Percentiles rank a stretch among this genome's conserved stretches.
Conservation (phyloP, 768 basidiomycete genomes). For the Podaxis pistillaris region DNA sequence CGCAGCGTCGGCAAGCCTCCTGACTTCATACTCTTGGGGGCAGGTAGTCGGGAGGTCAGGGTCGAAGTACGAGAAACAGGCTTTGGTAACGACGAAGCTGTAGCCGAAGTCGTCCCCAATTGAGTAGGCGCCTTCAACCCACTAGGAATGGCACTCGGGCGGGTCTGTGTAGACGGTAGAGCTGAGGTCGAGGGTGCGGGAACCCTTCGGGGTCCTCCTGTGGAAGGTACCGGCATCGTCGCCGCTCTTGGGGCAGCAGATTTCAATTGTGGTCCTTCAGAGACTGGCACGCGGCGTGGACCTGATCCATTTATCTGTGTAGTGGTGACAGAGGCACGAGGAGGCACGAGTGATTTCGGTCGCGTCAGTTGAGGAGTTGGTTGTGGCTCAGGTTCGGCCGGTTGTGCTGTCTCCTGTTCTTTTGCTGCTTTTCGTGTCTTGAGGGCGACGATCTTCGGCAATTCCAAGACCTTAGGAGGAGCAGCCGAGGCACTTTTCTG, state of each 20-base stretch:
- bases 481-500: neutral
- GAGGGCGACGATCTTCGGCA: neutral
- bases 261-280: slow-evolving; percentile 25
- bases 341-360: slow-evolving; percentile 1
- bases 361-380: neutral
- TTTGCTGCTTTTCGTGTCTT: neutral
- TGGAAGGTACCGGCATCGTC: slow-evolving; percentile 14
- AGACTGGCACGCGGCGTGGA: slow-evolving; percentile 29
- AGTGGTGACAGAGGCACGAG: neutral
- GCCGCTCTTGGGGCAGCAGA: slow-evolving; percentile 14
- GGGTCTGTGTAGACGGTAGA: neutral
- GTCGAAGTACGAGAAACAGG: slow-evolving; percentile 18
- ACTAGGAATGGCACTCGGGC: slow-evolving; percentile 10
- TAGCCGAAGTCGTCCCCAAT: slow-evolving; percentile 18
- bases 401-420: neutral
- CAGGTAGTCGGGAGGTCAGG: slow-evolving; percentile 10
- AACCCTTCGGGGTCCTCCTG: slow-evolving; percentile 5
- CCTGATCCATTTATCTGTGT: slow-evolving; percentile 16
- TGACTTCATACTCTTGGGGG: slow-evolving; percentile 8
- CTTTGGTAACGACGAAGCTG: slow-evolving; percentile 28
- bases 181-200: neutral
- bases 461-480: neutral
- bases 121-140: slow-evolving; percentile 26
- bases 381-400: neutral
- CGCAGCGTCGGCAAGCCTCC: slow-evolving; percentile 6